Evolutionary conservation across 352 stramenopile species (phyloP), one percentile per base, ranked within the genome.

Genomic region (Globisporangium nodosum): DNA sequence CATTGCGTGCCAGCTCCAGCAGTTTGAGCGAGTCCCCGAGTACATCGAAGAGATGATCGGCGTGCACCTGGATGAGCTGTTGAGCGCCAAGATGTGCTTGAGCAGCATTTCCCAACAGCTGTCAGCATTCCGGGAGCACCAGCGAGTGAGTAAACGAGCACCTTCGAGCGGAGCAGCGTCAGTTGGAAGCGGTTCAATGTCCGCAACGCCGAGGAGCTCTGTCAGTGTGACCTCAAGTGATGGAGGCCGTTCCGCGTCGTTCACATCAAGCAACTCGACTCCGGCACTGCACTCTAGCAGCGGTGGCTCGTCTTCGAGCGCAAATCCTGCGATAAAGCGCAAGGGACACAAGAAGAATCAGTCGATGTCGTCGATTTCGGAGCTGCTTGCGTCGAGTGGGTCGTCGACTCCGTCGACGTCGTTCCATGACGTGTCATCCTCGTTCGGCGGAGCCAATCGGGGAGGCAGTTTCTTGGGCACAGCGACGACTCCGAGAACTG

Each of bases 331-430:
- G 9, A 69, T 71, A 9, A 92, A 92, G 45, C 76, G 78, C 63
- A 81, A 81, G 50, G 77, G 71, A 0, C 85, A 95, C 71, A 91
- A 93, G 68, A 95, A 95, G 60, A 92, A 95, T 59, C 81, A 92
- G 57, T 93, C 83, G 3, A 91, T 95, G 80, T 95, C 85, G 42
- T 91, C 83, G 0, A 91, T 95, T 55, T 95, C 85, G 6, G 85
- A 95, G 57, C 55, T 95, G 49, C 61, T 95, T 21, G 69, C 85
- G 8, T 85, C 82, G 4, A 76, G 56, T 12, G 56, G 61, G 13
- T 61, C 61, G 18, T 50, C 61, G 5, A 64, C 56, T 3, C 60
- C 71, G 1, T 68, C 73, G 6, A 86, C 78, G 9, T 85, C 74
- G 7, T 92, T 90, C 42, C 80, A 88, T 49, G 80, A 90, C 49